Evolutionary conservation across 2,329 filamentous ascomycete species (phyloP), one percentile per base, ranked within the genome.

Genomic region (Paecilomyces niveus): DNA sequence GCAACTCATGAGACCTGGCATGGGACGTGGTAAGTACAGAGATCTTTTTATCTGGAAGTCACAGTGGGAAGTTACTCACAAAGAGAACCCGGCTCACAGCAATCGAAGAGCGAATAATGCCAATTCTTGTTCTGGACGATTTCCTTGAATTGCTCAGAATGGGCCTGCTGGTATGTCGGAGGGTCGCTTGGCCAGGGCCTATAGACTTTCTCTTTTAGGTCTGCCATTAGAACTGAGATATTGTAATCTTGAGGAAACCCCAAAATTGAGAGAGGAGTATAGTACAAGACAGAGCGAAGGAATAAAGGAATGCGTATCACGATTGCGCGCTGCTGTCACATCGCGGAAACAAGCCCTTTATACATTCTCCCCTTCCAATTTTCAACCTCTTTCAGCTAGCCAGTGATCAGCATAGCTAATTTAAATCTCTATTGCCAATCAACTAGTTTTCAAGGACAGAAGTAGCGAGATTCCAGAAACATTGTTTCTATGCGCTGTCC

Each of bases 81-180:
- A n/a, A 65, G 54, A 29, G 63, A 58, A 31, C 58, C 58, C 5
- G 63, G 61, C 0, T 54, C 55, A 26, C 56, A 65, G 53, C 61
- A 65, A 31, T 53, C 58, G 11, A 58, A 63, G 4, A 65, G 56
- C 5, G 63, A 64, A 51, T 64, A 61, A 33, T 65, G 63, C 59
- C 59, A 65, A 13, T 55, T 35, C 1, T 4, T 53, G 22, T 59
- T 64, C 2, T 63, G 56, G 1, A 58, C 59, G 49, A 61, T 55
- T 3, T 35, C 32, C 6, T 18, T 35, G 3, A 54, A 11, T 21
- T 60, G 39, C 1, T 54, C 55, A 1, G 57, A 50, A 63, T 45
- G n/a, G 15, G 15, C 35, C 8, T 45, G 35, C 8, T 45, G 35
- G 6, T 45, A 45, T 15, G 52, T 50, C 3, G 58, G 58, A 1